Evolutionary conservation across 2,329 filamentous ascomycete genomes (phyloP).

Genomic region (Epichloe gansuensis): DNA sequence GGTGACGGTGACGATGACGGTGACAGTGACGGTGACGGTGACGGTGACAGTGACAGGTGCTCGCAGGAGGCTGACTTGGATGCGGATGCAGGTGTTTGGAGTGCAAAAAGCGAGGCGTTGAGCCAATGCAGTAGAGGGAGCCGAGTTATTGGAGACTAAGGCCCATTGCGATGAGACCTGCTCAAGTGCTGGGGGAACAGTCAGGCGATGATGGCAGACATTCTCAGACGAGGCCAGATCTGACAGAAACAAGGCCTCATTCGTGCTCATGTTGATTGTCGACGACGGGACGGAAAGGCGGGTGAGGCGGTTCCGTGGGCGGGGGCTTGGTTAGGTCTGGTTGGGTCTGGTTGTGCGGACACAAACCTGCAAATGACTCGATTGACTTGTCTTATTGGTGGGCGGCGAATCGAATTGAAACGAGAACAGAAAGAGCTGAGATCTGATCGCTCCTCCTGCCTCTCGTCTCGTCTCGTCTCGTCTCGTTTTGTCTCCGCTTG

Average conservation of each 20-base stretch:
- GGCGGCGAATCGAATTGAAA: not conserved
- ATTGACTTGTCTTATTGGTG: not conserved
- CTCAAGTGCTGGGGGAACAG: not conserved
- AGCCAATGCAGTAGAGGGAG: not conserved
- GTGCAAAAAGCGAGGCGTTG: not conserved
- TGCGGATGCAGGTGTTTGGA: not conserved
- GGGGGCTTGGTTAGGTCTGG: not conserved
- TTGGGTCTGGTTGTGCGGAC: not conserved
- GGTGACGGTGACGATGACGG: not conserved
- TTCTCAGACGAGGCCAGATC: not conserved
- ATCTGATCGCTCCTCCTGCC: conserved; percentile 2
- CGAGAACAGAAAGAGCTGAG: not conserved
- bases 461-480: not conserved
- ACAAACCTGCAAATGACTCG: not conserved
- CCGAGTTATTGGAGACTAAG: not conserved
- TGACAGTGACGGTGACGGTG: not conserved
- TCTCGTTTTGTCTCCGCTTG: not conserved
- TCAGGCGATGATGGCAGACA: not conserved
- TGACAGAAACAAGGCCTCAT: not conserved
- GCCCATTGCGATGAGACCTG: conserved; percentile 1
- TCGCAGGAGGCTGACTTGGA: not conserved
- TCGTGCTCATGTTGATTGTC: not conserved
- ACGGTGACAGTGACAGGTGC: not conserved
- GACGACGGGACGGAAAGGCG: not conserved
- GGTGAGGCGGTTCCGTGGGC: not conserved